A percentile compares a stretch with the other conserved stretches of the same genome.
These are phyloP conservation scores for Canavalia ensiformis DNA, from an alignment of 306 rosid species.

Conservation along the genomic window DNA sequence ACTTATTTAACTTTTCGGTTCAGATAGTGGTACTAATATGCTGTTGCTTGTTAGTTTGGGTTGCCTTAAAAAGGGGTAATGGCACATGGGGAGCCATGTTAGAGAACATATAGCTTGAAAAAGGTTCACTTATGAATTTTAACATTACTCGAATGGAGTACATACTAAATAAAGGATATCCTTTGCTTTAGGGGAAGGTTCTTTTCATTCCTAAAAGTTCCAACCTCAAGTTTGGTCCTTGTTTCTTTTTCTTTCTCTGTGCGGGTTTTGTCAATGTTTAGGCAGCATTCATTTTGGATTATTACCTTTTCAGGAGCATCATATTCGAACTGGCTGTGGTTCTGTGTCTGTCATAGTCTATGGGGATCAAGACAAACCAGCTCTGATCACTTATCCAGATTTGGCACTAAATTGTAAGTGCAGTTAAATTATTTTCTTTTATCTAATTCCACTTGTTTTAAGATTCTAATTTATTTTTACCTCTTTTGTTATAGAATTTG, in stretches of 20 bases:
- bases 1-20: conserved; percentile 52
- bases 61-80: conserved; percentile 52
- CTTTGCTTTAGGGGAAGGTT: conserved; percentile 47
- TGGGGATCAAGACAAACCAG: conserved; percentile 93
- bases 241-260: background rate
- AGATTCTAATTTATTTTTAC: conserved; percentile 1
- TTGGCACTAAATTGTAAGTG: conserved; percentile 89
- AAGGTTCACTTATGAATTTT: conserved; percentile 42
- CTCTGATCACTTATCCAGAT: conserved; percentile 93
- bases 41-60: conserved; percentile 57
- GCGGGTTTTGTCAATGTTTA: conserved; percentile 20
- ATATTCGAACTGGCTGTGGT: conserved; percentile 82
- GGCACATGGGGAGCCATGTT: conserved; percentile 69
- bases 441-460: conserved; percentile 17
- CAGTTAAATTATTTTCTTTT: conserved; percentile 20
- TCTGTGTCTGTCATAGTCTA: conserved; percentile 85
- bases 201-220: conserved; percentile 35
- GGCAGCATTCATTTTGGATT: conserved; percentile 40
- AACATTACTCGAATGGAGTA: conserved; percentile 51
- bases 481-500: background rate
- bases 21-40: conserved; percentile 49
- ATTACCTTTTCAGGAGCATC: conserved; percentile 73
- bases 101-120: conserved; percentile 54
- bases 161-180: conserved; percentile 49
- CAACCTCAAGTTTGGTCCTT: conserved; percentile 9